Percentiles rank a stretch among this genome's conserved stretches.
phyloP scores from a whole-genome alignment of 225 moss, liverwort and hornwort species.

The Polytrichum formosum region DNA sequence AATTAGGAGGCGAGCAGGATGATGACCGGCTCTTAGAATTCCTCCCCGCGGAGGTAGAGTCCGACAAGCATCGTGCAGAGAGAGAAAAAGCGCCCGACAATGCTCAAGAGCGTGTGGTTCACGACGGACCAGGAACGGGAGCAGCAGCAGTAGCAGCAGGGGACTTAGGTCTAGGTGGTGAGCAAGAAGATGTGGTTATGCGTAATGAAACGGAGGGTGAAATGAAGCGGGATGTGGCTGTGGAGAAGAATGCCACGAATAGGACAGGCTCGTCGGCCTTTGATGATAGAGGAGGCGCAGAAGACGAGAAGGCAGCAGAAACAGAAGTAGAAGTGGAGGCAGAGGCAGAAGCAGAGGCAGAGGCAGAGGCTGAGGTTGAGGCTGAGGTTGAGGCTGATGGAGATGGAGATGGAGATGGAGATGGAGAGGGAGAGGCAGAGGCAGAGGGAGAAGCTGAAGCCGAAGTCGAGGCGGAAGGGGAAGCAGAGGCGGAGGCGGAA shows the following conservation, averaged over 20 bases:
- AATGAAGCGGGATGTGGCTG: neutral
- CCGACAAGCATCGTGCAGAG: conserved; percentile 36
- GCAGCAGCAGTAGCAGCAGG: conserved; percentile 19
- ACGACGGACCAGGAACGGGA: conserved; percentile 26
- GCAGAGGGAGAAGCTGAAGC: neutral
- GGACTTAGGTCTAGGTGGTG: conserved; percentile 28
- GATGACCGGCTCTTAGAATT: conserved; percentile 32
- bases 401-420: no score
- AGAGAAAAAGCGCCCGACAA: conserved; percentile 61
- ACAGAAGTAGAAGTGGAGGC: conserved; percentile 16
- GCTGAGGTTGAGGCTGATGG: neutral
- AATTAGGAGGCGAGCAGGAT: conserved; percentile 25
- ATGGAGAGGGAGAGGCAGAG: neutral
- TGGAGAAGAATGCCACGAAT: neutral
- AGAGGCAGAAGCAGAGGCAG: conserved; percentile 20
- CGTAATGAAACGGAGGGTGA: neutral
- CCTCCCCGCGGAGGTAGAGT: conserved; percentile 43
- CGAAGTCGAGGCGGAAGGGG: neutral
- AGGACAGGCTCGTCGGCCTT: neutral
- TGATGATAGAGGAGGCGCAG: conserved; percentile 6
- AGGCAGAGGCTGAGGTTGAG: neutral
- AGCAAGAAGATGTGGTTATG: conserved; percentile 27
- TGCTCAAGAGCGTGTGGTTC: conserved; percentile 48
- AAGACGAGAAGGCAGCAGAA: conserved; percentile 2
- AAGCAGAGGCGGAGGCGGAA: neutral